Evolutionary conservation across 2,329 filamentous ascomycete species (phyloP).

Genomic region (Fonsecaea multimorphosa): DNA sequence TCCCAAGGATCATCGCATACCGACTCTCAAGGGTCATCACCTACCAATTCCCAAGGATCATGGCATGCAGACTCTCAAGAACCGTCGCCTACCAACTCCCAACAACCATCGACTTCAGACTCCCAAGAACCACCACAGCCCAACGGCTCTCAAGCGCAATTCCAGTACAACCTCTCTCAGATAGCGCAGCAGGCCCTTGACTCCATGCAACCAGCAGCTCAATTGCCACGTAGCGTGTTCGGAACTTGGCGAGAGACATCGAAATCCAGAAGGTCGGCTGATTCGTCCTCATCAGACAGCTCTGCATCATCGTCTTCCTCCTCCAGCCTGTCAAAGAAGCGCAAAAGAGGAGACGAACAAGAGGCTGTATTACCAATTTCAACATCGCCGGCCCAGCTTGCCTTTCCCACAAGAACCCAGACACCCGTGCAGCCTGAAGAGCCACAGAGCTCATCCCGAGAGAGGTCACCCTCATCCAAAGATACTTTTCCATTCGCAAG

Average conservation of each 20-base stretch:
- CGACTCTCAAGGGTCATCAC: no score
- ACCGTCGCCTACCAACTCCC: no score
- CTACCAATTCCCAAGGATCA: no score
- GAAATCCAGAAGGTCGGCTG: not conserved
- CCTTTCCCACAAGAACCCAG: no score
- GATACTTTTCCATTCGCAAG: no score
- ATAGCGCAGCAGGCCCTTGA: not conserved
- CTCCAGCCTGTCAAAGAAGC: not conserved
- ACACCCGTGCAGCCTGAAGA: not conserved
- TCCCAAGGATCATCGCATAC: no score
- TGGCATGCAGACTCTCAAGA: no score
- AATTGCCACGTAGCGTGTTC: not conserved
- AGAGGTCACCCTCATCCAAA: not conserved
- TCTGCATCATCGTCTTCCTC: not conserved
- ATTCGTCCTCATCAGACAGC: not conserved
- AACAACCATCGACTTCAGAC: no score
- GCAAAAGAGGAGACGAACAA: no score
- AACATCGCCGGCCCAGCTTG: no score
- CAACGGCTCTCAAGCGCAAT: not conserved
- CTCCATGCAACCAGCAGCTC: not conserved
- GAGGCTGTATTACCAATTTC: no score
- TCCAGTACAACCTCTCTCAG: not conserved
- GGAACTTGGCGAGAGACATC: not conserved
- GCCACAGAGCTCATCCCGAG: not conserved
- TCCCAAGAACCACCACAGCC: not conserved